phyloP scores from a whole-genome alignment of 805 yeast genomes.

The Millerago galiae region DNA sequence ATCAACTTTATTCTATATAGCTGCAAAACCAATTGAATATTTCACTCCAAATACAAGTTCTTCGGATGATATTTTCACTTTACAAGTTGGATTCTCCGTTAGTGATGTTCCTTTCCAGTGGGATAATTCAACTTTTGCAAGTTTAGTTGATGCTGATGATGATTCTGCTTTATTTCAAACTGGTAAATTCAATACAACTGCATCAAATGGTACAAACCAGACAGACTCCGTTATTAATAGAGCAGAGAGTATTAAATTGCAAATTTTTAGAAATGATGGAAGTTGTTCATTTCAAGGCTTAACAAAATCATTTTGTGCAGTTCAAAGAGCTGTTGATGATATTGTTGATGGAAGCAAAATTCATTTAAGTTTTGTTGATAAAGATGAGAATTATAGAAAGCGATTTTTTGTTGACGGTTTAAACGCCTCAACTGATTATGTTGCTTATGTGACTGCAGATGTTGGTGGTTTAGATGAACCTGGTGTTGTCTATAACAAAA shows the following conservation, averaged over 20 bases:
- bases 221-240: constrained; percentile 1
- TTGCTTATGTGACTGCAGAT: constrained; percentile 56
- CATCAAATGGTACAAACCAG: constrained; percentile 5
- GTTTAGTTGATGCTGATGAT: constrained; percentile 64
- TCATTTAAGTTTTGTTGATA: constrained; percentile 22
- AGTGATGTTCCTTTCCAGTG: constrained; percentile 61
- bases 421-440: constrained; percentile 52
- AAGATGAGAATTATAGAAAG: constrained; percentile 47
- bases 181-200: constrained; percentile 36
- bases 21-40: constrained; percentile 11
- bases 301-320: constrained; percentile 66
- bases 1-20: constrained; percentile 8
- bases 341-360: constrained; percentile 27
- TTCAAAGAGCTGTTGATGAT: constrained; percentile 29
- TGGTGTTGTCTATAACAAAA: constrained; percentile 54
- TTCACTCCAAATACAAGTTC: not conserved
- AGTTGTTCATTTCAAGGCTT: constrained; percentile 32
- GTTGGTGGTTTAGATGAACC: constrained; percentile 39
- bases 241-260: constrained; percentile 30
- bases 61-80: constrained; percentile 4
- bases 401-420: constrained; percentile 59
- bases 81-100: constrained; percentile 58
- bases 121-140: constrained; percentile 52
- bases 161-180: constrained; percentile 61
- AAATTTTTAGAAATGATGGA: constrained; percentile 40